These are phyloP conservation scores for Oryza rufipogon DNA, from an alignment of 176 grass and related monocot genomes.

Conservation along the genomic window DNA sequence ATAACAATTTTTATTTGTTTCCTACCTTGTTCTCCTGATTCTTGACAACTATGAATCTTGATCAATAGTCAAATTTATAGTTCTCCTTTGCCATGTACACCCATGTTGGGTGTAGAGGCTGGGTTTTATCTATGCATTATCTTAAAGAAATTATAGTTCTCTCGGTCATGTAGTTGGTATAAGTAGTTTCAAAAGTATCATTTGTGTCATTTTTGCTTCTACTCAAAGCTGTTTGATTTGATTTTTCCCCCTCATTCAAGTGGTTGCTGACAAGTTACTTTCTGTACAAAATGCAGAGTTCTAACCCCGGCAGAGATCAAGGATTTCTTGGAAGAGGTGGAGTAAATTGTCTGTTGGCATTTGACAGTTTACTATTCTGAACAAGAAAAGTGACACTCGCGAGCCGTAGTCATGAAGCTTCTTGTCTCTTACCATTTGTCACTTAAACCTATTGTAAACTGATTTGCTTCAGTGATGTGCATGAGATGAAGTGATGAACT, in stretches of 20 bases:
- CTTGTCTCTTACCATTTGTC: slow-evolving; percentile 26
- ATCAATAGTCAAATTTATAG: neutral
- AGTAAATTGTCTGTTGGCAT: slow-evolving; percentile 45
- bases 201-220: slow-evolving; percentile 10
- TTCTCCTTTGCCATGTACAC: neutral
- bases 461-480: slow-evolving; percentile 16
- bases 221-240: neutral
- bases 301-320: slow-evolving; percentile 91
- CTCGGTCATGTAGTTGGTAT: neutral
- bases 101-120: no score
- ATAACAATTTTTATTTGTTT: neutral
- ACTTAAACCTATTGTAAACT: slow-evolving; percentile 47
- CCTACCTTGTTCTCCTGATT: neutral
- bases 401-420: slow-evolving; percentile 34
- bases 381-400: neutral
- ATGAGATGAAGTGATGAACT: slow-evolving; percentile 4
- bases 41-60: neutral
- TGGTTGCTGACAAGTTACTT: slow-evolving; percentile 32
- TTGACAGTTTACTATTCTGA: neutral
- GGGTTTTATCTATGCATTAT: no score
- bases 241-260: neutral
- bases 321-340: slow-evolving; percentile 98
- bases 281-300: slow-evolving; percentile 61
- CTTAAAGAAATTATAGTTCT: neutral
- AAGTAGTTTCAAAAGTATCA: neutral